phyloP scores from a whole-genome alignment of 805 yeast species.

The Saccharomycopsis sp. region DNA sequence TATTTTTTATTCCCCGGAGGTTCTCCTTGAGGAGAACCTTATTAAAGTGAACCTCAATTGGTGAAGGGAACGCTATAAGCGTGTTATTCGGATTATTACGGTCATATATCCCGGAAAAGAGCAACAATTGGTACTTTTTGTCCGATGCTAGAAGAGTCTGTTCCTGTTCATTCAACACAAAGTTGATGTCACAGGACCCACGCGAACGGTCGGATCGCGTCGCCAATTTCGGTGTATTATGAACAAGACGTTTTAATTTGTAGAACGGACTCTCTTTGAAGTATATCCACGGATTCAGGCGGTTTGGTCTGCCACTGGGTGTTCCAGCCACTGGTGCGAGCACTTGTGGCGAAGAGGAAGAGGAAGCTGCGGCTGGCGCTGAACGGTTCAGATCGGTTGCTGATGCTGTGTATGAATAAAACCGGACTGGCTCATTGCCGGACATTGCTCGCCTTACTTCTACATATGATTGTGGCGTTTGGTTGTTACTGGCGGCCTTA shows the following conservation, averaged over 20 bases:
- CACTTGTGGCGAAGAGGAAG: neutral
- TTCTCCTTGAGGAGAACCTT: slow-evolving; percentile 42
- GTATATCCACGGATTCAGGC: slow-evolving; percentile 36
- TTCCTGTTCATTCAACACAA: slow-evolving; percentile 41
- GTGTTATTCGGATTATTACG: slow-evolving; percentile 27
- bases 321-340: neutral
- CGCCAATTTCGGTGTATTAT: slow-evolving; percentile 42
- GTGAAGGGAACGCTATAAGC: slow-evolving; percentile 59
- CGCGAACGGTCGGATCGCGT: slow-evolving; percentile 36
- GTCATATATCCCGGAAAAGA: slow-evolving; percentile 48
- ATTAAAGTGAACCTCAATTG: slow-evolving; percentile 63
- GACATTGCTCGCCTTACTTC: slow-evolving; percentile 25
- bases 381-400: no score
- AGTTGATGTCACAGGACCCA: slow-evolving; percentile 38
- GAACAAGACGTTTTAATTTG: slow-evolving; percentile 39
- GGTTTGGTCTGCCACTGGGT: slow-evolving; percentile 20
- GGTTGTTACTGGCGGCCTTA: slow-evolving; percentile 31
- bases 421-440: slow-evolving; percentile 22
- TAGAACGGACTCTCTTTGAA: slow-evolving; percentile 56
- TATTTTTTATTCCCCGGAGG: slow-evolving; percentile 69
- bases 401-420: slow-evolving; percentile 23
- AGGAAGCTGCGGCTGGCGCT: slow-evolving; percentile 1
- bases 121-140: slow-evolving; percentile 34
- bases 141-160: slow-evolving; percentile 29
- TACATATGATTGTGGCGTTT: slow-evolving; percentile 33